Conservation (phyloP, 129 eudicot genomes). For the Erigeron canadensis region DNA sequence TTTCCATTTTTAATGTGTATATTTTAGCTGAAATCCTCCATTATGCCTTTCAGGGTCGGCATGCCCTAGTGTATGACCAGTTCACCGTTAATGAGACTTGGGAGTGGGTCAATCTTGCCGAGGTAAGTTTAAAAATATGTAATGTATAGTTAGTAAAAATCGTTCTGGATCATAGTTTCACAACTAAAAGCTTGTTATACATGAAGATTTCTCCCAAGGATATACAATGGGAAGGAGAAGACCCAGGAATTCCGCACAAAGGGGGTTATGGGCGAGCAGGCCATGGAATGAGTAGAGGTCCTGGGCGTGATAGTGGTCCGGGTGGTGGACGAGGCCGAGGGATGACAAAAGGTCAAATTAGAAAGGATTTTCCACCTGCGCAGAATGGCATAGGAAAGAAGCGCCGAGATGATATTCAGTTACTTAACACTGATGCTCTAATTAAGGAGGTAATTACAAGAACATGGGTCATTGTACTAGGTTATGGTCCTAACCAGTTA, state of each 20-base stretch:
- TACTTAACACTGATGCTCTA: slow-evolving; percentile 73
- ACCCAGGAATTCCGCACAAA: slow-evolving; percentile 62
- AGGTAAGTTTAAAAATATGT: slow-evolving; percentile 44
- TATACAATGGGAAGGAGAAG: slow-evolving; percentile 86
- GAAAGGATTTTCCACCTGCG: slow-evolving; percentile 68
- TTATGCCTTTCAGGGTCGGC: slow-evolving; percentile 57
- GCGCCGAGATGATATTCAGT: slow-evolving; percentile 60
- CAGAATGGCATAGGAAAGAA: slow-evolving; percentile 90
- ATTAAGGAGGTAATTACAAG: slow-evolving; percentile 65
- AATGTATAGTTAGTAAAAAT: background rate
- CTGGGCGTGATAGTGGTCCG: slow-evolving; percentile 53
- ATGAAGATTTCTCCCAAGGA: slow-evolving; percentile 83
- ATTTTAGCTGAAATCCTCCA: slow-evolving; percentile 22
- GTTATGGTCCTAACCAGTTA: background rate
- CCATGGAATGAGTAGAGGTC: slow-evolving; percentile 54
- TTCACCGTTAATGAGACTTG: slow-evolving; percentile 65
- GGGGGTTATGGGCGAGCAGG: slow-evolving; percentile 64
- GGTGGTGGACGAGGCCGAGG: slow-evolving; percentile 89
- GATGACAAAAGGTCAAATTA: slow-evolving; percentile 52
- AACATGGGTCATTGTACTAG: background rate
- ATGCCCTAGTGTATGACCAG: slow-evolving; percentile 75
- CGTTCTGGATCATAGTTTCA: background rate
- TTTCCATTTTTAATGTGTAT: background rate
- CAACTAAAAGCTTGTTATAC: background rate
- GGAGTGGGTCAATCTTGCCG: slow-evolving; percentile 93